phyloP scores from a whole-genome alignment of 2,329 filamentous ascomycete genomes.

The Colletotrichum truncatum region DNA sequence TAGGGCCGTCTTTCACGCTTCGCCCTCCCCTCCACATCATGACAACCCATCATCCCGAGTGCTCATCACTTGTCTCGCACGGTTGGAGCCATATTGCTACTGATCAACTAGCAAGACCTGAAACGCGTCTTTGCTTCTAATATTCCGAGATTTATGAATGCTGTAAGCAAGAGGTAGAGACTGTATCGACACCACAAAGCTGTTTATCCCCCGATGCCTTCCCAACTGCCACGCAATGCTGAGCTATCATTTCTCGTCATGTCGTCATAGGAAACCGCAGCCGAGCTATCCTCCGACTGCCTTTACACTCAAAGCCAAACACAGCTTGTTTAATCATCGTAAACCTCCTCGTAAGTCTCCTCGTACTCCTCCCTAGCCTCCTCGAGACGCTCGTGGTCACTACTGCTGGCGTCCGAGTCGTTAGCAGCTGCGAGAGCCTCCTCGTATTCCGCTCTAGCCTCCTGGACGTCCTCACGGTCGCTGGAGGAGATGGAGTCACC shows the following conservation, averaged over 20 bases:
- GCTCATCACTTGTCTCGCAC: neutral
- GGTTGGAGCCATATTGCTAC: neutral
- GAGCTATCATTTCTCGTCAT: conserved; percentile 19
- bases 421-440: conserved; percentile 49
- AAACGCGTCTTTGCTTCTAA: conserved; percentile 15
- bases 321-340: conserved; percentile 35
- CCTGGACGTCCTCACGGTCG: conserved; percentile 52
- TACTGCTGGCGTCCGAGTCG: conserved; percentile 58
- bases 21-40: neutral
- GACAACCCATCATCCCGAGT: neutral
- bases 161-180: conserved; percentile 7
- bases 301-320: neutral
- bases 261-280: conserved; percentile 19
- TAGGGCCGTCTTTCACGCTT: neutral
- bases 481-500: conserved; percentile 52
- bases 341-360: conserved; percentile 57
- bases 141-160: conserved; percentile 5
- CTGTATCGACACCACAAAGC: conserved; percentile 16
- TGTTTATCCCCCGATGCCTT: conserved; percentile 9
- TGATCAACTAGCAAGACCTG: conserved; percentile 8
- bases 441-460: conserved; percentile 53
- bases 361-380: conserved; percentile 61
- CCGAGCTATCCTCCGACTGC: neutral
- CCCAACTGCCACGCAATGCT: conserved; percentile 24
- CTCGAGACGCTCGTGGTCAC: conserved; percentile 60